These are phyloP conservation scores for Rhynchospora pubera DNA, from an alignment of 176 grass and related monocot species.

Conservation along the genomic window DNA sequence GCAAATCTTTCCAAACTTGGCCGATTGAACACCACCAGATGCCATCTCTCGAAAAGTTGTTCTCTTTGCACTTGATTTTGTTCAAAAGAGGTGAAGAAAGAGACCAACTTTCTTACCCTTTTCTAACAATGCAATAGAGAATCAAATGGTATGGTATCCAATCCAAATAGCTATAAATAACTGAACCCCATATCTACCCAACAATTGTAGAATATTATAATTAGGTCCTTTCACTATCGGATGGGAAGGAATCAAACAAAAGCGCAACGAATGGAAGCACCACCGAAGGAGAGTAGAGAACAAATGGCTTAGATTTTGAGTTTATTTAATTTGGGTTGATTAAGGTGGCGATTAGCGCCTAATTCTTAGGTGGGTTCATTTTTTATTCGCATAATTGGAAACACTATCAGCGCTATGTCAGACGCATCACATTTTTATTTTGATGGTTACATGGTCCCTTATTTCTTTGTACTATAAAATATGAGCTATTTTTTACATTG, in stretches of 20 bases:
- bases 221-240: neutral
- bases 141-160: neutral
- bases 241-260: slow-evolving; percentile 3
- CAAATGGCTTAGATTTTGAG: neutral
- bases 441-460: neutral
- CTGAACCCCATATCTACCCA: neutral
- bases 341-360: slow-evolving; percentile 12
- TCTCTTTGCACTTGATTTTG: slow-evolving; percentile 15
- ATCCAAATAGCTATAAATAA: slow-evolving; percentile 18
- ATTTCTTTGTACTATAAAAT: neutral
- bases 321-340: slow-evolving; percentile 3
- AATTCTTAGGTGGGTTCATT: neutral
- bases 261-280: neutral
- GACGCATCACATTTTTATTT: neutral
- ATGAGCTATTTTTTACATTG: neutral
- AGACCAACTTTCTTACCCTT: neutral
- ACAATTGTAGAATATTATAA: neutral
- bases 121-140: neutral
- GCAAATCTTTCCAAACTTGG: slow-evolving; percentile 78
- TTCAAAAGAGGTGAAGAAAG: neutral
- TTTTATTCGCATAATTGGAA: slow-evolving; percentile 16
- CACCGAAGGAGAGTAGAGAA: slow-evolving; percentile 13
- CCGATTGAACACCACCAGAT: slow-evolving; percentile 24
- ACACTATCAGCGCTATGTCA: slow-evolving; percentile 10
- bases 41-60: slow-evolving; percentile 27